phyloP scores from a whole-genome alignment of 1,139 yeast genomes.

The Ogataea hybrid region DNA sequence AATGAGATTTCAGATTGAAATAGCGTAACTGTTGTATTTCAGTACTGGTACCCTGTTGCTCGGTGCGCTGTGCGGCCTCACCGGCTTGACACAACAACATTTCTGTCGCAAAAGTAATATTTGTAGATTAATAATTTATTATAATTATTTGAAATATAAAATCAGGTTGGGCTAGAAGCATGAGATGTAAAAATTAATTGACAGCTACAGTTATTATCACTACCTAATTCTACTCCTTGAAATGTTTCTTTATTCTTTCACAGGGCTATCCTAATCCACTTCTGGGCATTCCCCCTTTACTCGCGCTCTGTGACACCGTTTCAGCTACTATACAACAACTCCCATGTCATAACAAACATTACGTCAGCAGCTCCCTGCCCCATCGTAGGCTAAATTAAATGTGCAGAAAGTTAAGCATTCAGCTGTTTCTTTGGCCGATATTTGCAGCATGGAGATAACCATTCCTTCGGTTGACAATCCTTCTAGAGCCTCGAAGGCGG shows the following conservation, averaged over 20 bases:
- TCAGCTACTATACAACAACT: too few species aligned
- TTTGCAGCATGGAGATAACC: not conserved
- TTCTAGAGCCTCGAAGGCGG: slow-evolving; percentile 19
- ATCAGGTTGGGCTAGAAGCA: not conserved
- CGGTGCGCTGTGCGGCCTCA: not conserved
- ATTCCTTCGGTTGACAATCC: not conserved
- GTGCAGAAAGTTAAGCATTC: not conserved
- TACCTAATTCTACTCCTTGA: too few species aligned
- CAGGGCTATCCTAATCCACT: too few species aligned
- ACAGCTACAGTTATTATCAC: not conserved
- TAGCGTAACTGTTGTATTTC: not conserved
- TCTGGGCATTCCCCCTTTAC: too few species aligned
- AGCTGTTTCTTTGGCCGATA: not conserved
- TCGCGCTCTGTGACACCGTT: too few species aligned
- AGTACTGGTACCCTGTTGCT: too few species aligned
- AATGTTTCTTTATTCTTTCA: too few species aligned
- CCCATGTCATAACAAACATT: not conserved
- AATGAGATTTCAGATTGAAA: slow-evolving; percentile 18
- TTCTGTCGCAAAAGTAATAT: slow-evolving; percentile 2
- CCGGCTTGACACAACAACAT: not conserved
- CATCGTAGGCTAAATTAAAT: slow-evolving; percentile 10
- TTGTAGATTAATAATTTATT: not conserved
- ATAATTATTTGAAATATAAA: not conserved
- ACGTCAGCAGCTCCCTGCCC: slow-evolving; percentile 2
- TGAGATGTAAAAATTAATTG: not conserved